phyloP scores from a whole-genome alignment of 2,329 filamentous ascomycete species.

The Neoarthrinium moseri region DNA sequence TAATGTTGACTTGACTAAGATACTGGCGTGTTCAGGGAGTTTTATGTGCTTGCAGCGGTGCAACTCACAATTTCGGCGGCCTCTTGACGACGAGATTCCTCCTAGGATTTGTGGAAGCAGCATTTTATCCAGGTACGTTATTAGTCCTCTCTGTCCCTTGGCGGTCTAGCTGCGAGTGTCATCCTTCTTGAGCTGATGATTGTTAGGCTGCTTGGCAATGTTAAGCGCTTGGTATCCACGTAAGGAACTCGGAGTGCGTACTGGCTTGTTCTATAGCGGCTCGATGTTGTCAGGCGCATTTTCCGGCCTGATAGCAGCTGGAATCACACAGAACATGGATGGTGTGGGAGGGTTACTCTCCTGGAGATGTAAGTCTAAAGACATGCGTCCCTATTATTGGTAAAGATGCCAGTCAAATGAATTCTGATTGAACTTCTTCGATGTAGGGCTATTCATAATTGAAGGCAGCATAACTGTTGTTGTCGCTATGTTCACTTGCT shows the following conservation, averaged over 20 bases:
- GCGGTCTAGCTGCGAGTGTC: no score
- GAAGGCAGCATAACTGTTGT: slow-evolving; percentile 3
- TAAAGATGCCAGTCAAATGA: no score
- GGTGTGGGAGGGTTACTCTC: slow-evolving; percentile 45
- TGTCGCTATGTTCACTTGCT: slow-evolving; percentile 1
- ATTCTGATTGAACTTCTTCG: no score
- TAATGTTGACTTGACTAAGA: no score
- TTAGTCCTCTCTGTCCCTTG: no score
- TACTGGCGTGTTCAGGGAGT: no score
- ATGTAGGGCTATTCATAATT: slow-evolving; percentile 30
- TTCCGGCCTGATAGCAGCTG: slow-evolving; percentile 48
- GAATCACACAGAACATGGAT: slow-evolving; percentile 55
- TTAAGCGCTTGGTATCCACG: slow-evolving; percentile 56
- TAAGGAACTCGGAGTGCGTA: slow-evolving; percentile 50
- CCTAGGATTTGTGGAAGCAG: slow-evolving; percentile 41
- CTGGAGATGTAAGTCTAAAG: no score
- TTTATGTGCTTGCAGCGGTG: no score
- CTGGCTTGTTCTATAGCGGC: slow-evolving; percentile 54
- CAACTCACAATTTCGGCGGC: slow-evolving; percentile 36
- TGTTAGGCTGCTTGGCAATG: slow-evolving; percentile 49
- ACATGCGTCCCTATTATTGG: no score
- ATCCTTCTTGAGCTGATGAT: no score
- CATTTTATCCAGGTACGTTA: slow-evolving; percentile 44
- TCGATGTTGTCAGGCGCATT: slow-evolving; percentile 59
- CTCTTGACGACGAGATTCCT: slow-evolving; percentile 36